A percentile compares a stretch with the other conserved stretches of the same genome.
Conservation (phyloP, 345 rosid species). For the Hibiscus tridactylites region DNA sequence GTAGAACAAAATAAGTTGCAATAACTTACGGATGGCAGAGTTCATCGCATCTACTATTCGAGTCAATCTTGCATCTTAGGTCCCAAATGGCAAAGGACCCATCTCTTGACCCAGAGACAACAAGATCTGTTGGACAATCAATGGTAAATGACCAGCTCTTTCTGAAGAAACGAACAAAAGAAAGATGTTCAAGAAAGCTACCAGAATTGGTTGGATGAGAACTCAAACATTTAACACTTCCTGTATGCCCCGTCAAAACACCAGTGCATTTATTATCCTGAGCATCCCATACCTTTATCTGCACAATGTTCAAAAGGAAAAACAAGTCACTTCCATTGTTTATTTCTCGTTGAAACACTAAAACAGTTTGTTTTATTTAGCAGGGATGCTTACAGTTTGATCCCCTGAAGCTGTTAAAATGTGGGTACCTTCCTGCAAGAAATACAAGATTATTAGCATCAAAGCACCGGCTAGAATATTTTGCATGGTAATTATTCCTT, state of each 20-base stretch:
- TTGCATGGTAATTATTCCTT: background rate
- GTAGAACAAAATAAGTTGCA: background rate
- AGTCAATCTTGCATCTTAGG: slow-evolving; percentile 53
- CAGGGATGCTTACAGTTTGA: slow-evolving; percentile 68
- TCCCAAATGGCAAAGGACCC: slow-evolving; percentile 94
- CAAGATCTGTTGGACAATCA: slow-evolving; percentile 42
- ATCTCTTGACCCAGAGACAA: slow-evolving; percentile 90
- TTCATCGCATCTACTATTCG: slow-evolving; percentile 28
- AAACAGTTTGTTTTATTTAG: background rate
- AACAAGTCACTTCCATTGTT: background rate
- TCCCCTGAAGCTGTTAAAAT: slow-evolving; percentile 94
- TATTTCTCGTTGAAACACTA: background rate
- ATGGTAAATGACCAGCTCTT: background rate
- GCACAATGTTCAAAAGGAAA: slow-evolving; percentile 9
- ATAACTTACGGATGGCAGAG: slow-evolving; percentile 34
- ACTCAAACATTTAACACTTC: slow-evolving; percentile 79
- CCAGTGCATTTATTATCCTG: slow-evolving; percentile 50
- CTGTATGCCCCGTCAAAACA: slow-evolving; percentile 58
- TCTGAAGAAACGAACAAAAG: background rate
- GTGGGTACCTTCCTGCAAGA: slow-evolving; percentile 53
- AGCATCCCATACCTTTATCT: slow-evolving; percentile 87
- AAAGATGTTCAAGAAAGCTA: slow-evolving; percentile 11
- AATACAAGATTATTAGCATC: background rate
- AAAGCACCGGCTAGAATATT: background rate
- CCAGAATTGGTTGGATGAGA: slow-evolving; percentile 77